Conservation (phyloP, 2,329 filamentous ascomycete genomes). For the Colletotrichum brevisporum region DNA sequence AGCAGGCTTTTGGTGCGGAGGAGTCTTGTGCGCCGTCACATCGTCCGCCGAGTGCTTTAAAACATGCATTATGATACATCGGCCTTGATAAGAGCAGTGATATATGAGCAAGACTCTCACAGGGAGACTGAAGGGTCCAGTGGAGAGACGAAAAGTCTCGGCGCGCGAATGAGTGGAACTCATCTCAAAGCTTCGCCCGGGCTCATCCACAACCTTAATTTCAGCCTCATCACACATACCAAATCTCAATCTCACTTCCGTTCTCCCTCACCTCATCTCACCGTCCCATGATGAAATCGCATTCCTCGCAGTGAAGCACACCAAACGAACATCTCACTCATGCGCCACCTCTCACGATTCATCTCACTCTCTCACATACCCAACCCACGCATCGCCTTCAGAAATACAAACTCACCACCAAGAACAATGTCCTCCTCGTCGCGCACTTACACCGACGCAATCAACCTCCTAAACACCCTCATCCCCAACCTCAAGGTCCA, state of each 20-base stretch:
- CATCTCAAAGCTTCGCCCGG: constrained; percentile 7
- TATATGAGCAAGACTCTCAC: too few species aligned
- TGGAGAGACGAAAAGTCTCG: too few species aligned
- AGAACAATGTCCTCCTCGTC: constrained; percentile 25
- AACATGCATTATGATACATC: too few species aligned
- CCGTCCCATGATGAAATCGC: neutral
- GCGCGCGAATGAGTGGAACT: constrained; percentile 11
- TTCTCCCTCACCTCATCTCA: neutral
- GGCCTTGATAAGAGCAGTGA: too few species aligned
- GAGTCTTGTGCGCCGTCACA: too few species aligned
- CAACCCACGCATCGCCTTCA: constrained; percentile 3
- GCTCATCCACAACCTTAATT: constrained; percentile 9
- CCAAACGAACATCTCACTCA: neutral
- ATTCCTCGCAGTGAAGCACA: neutral
- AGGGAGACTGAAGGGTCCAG: too few species aligned
- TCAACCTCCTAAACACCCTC: constrained; percentile 39
- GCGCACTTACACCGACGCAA: constrained; percentile 38
- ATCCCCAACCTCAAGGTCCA: constrained; percentile 40
- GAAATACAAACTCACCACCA: neutral
- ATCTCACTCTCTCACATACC: neutral
- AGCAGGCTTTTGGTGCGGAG: too few species aligned
- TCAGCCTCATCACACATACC: neutral
- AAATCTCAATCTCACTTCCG: neutral
- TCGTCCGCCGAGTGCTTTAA: too few species aligned
- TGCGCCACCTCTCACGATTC: neutral